Evolutionary conservation across 1,284 basidiomycete species (phyloP).

Genomic region (Cerrena zonata): DNA sequence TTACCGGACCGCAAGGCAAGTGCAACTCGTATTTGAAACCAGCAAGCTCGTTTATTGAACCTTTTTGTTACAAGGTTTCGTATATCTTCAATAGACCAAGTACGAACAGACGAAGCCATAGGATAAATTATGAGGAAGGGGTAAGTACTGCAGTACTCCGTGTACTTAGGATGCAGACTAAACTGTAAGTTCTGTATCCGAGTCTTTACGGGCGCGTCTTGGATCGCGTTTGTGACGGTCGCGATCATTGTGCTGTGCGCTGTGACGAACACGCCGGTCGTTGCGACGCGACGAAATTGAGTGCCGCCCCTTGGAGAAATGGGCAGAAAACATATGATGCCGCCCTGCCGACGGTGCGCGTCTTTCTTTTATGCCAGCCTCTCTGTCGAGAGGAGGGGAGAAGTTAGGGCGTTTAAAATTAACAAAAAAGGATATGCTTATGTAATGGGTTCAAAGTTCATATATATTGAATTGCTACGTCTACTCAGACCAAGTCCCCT

Average conservation of each 20-base stretch:
- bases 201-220: no score
- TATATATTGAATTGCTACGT: no score
- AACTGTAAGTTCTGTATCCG: no score
- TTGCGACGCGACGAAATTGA: no score
- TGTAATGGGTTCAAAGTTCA: no score
- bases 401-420: not conserved
- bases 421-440: not conserved
- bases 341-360: not conserved
- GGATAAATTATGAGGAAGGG: no score
- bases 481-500: not conserved
- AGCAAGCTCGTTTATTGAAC: not conserved
- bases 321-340: not conserved
- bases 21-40: constrained; percentile 13
- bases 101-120: no score
- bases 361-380: not conserved
- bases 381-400: not conserved
- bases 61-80: not conserved
- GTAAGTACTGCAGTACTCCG: no score
- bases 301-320: no score
- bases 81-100: not conserved
- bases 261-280: not conserved
- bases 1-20: constrained; percentile 10
- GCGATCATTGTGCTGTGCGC: not conserved
- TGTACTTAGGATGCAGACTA: no score
- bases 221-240: not conserved